phyloP scores from a whole-genome alignment of 805 yeast genomes.

The Metahyphopichia silvanorum region DNA sequence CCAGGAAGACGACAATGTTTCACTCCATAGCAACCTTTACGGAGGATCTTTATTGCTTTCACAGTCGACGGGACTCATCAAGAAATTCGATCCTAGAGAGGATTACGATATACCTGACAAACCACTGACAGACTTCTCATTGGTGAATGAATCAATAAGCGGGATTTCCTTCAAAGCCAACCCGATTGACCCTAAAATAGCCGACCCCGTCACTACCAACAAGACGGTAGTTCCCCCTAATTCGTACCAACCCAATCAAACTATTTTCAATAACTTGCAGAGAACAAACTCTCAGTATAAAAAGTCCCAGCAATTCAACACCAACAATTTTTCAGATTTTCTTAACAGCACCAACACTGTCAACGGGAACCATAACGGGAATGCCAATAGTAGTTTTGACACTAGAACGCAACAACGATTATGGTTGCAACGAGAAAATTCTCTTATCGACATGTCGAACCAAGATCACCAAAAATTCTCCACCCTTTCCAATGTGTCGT shows the following conservation, averaged over 20 bases:
- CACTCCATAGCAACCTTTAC: slow-evolving; percentile 33
- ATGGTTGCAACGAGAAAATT: slow-evolving; percentile 80
- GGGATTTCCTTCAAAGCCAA: slow-evolving; percentile 34
- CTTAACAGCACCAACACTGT: slow-evolving; percentile 11
- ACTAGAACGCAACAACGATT: slow-evolving; percentile 80
- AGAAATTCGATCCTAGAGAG: slow-evolving; percentile 24
- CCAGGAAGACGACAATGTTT: slow-evolving; percentile 18
- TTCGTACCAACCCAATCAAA: slow-evolving; percentile 42
- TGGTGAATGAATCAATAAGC: slow-evolving; percentile 14
- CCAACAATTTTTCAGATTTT: slow-evolving; percentile 29
- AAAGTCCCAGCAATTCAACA: slow-evolving; percentile 17
- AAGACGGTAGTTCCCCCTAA: slow-evolving; percentile 29
- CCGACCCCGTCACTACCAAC: slow-evolving; percentile 31
- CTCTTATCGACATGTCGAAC: slow-evolving; percentile 54
- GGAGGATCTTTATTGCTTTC: slow-evolving; percentile 42
- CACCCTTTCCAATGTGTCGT: slow-evolving; percentile 37
- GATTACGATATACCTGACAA: neutral
- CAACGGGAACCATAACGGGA: slow-evolving; percentile 1
- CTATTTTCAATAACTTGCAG: slow-evolving; percentile 39
- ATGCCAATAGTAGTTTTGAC: slow-evolving; percentile 23
- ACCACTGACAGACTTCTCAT: slow-evolving; percentile 1
- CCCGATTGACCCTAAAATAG: slow-evolving; percentile 18
- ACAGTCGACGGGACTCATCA: slow-evolving; percentile 40
- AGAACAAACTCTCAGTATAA: slow-evolving; percentile 36
- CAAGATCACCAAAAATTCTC: slow-evolving; percentile 25